Base-by-base conservation (phyloP, 2,329 filamentous ascomycete genomes). In the Pseudocercospora eumusae region DNA sequence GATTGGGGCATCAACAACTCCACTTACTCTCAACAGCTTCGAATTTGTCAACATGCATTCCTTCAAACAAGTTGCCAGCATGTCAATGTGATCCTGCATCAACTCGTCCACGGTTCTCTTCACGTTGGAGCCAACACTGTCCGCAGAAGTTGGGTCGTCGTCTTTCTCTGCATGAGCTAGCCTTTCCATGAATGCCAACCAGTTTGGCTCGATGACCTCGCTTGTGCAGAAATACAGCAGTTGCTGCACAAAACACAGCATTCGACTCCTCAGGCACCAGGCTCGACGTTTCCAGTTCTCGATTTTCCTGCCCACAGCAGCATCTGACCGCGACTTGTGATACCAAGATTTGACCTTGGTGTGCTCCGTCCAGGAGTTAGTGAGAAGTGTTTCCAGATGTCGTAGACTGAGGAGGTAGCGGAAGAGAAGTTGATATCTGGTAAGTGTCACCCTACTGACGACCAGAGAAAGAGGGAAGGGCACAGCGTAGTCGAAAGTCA, bases 31-130 rank as follows among this genome's bases (percentile, higher is more conserved):
- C 5, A 99, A 80, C 6, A 99, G 83, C 79, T 96, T 97, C 74
- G 91, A 92, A 76, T 99, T 97, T 20, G 95, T 99, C 67, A 99
- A 83, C 92, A 98, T 98, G 80, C 95, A 98, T 79, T 98, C 95
- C 78, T 98, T 99, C 71, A 99, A 82, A 75, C 95, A 99, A 3
- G 95, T 98, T 71, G 97, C 95, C 53, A 99, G 80, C 75, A 99
- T 99, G 77, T 98, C 95, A 63, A 99, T 93, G 78, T 99, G 95
- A 73, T 98, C 93, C 78, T 98, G 92, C 95, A 99, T 99, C 73
- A 99, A 79, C 78, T 98, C 92, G 73, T 99, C 95, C 0, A 99
- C 95, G 0, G 95, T 99, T 40, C 92, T 76, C 69, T 86, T 87
- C 13, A 64, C 62, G 44, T 66, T 64, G 21, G 57, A 63, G 10